phyloP scores from a whole-genome alignment of 1,284 basidiomycete genomes.

The Apiotrichum siamense region DNA sequence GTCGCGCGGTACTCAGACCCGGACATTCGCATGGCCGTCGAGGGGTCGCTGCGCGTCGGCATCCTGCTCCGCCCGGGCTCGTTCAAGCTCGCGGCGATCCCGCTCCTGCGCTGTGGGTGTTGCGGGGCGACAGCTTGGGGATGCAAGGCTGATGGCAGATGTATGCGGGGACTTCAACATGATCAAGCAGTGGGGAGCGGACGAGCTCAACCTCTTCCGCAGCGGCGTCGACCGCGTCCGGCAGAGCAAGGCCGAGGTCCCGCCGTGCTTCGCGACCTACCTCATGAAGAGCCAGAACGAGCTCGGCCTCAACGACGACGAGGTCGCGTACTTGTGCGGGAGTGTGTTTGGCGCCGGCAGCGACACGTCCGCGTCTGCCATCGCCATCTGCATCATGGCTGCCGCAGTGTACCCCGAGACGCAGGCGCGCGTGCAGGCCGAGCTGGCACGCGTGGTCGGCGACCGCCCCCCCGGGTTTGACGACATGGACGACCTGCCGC shows the following conservation, averaged over 20 bases:
- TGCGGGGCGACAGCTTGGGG: too few species aligned
- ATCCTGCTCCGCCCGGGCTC: conserved; percentile 54
- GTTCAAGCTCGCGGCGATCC: conserved; percentile 57
- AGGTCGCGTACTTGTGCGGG: conserved; percentile 19
- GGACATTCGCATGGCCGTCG: conserved; percentile 55
- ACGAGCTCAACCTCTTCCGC: conserved; percentile 57
- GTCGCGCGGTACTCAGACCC: conserved; percentile 55
- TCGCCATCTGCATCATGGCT: conserved; percentile 58
- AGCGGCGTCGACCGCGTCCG: conserved; percentile 52
- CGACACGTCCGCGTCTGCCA: conserved; percentile 53
- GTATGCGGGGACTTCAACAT: conserved; percentile 57
- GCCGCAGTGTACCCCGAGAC: conserved; percentile 58
- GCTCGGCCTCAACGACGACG: conserved; percentile 9
- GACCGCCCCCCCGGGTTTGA: conserved; percentile 7
- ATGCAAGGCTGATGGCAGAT: conserved; percentile 6
- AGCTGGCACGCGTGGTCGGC: conserved; percentile 53
- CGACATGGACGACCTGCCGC: conserved; percentile 1
- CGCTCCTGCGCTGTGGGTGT: conserved; percentile 50
- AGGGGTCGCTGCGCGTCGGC: conserved; percentile 52
- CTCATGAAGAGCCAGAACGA: neutral
- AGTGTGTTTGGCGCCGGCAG: conserved; percentile 11
- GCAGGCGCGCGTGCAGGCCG: conserved; percentile 55
- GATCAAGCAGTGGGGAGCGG: conserved; percentile 53
- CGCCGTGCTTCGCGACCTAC: conserved; percentile 8
- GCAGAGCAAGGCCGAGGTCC: conserved; percentile 33